A percentile compares a stretch with the other conserved stretches of the same genome.
Conservation (phyloP, 2,329 filamentous ascomycete genomes). For the Aspergillus novoparasiticus region DNA sequence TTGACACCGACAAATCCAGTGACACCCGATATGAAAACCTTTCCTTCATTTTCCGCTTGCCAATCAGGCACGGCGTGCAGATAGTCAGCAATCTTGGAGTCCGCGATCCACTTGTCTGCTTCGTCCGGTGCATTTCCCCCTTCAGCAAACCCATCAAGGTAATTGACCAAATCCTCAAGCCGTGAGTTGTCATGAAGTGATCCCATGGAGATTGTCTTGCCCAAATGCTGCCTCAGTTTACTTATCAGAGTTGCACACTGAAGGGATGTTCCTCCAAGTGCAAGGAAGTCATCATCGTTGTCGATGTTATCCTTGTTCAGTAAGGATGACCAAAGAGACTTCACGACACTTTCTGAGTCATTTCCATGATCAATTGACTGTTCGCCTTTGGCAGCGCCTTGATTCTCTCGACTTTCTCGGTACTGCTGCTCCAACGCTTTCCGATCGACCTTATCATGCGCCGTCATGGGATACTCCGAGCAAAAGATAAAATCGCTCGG, state of each 20-base stretch:
- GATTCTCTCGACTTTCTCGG: not conserved
- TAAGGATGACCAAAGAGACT: constrained; percentile 9
- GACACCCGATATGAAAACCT: constrained; percentile 66
- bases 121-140: constrained; percentile 12
- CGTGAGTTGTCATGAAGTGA: constrained; percentile 7
- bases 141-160: constrained; percentile 7
- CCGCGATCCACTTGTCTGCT: not conserved
- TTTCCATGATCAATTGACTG: not conserved
- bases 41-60: constrained; percentile 10
- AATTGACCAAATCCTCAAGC: constrained; percentile 4
- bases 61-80: constrained; percentile 6
- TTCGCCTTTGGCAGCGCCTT: not conserved
- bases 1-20: constrained; percentile 85
- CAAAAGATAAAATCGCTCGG: constrained; percentile 69
- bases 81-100: constrained; percentile 2
- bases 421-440: constrained; percentile 18
- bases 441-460: constrained; percentile 66
- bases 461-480: constrained; percentile 67
- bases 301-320: constrained; percentile 1
- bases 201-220: constrained; percentile 12
- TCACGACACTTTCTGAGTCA: not conserved
- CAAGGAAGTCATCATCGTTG: constrained; percentile 12
- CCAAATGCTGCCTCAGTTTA: not conserved
- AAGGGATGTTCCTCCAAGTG: constrained; percentile 12
- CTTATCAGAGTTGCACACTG: constrained; percentile 11